phyloP scores from a whole-genome alignment of 768 basidiomycete genomes.

The Lactarius vividus region DNA sequence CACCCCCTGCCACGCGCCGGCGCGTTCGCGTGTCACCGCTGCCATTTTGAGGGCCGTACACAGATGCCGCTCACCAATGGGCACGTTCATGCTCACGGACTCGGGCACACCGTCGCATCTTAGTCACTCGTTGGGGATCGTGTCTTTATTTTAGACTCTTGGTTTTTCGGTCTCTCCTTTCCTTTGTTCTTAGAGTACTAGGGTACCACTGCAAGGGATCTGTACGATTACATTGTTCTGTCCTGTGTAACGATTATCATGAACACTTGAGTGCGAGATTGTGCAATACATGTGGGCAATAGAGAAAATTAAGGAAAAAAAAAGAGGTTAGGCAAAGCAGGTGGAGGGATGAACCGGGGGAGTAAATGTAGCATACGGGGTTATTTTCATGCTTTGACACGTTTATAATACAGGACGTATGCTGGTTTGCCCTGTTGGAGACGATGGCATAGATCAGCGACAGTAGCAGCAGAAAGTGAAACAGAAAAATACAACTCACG shows the following conservation, averaged over 20 bases:
- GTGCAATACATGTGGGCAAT: conserved; percentile 27
- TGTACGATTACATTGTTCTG: conserved; percentile 29
- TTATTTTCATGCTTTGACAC: conserved; percentile 32
- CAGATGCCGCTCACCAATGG: conserved; percentile 28
- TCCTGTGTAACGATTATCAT: conserved; percentile 28
- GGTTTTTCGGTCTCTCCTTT: conserved; percentile 7
- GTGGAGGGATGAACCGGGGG: background rate
- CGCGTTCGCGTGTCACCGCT: conserved; percentile 45
- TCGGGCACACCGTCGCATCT: background rate
- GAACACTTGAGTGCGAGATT: conserved; percentile 24
- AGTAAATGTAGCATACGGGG: conserved; percentile 6
- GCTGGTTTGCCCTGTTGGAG: conserved; percentile 57
- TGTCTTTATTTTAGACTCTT: background rate
- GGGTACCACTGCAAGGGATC: conserved; percentile 14
- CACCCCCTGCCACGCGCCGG: conserved; percentile 43
- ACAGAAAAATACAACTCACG: conserved; percentile 44
- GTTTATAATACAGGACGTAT: conserved; percentile 82
- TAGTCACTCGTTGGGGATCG: background rate
- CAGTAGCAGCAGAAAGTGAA: conserved; percentile 9
- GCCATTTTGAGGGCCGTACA: conserved; percentile 37
- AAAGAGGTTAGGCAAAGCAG: conserved; percentile 8
- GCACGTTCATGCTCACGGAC: conserved; percentile 13
- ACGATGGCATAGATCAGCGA: conserved; percentile 28
- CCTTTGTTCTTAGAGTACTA: conserved; percentile 18
- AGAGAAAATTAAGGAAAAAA: conserved; percentile 4